Evolutionary conservation across 768 basidiomycete species (phyloP).

Genomic region (Hydnum rufescens): DNA sequence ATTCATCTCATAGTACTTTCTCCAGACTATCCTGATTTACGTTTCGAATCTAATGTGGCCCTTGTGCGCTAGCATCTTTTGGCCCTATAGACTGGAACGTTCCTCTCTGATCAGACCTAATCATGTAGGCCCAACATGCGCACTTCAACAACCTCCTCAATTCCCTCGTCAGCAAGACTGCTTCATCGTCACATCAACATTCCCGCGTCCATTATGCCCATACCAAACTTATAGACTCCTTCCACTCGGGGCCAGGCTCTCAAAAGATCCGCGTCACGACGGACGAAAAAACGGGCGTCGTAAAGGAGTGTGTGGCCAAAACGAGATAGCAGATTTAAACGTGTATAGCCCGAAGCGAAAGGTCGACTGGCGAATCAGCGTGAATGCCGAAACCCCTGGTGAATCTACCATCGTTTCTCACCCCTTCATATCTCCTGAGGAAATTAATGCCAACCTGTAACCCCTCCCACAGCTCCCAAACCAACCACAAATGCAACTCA

Average conservation of each 20-base stretch:
- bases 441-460: no score
- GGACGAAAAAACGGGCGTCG: slow-evolving; percentile 50
- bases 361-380: slow-evolving; percentile 87
- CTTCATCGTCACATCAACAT: slow-evolving; percentile 30
- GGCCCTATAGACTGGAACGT: slow-evolving; percentile 5
- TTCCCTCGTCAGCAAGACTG: slow-evolving; percentile 39
- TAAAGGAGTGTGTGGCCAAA: slow-evolving; percentile 58
- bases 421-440: neutral
- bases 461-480: slow-evolving; percentile 10
- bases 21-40: slow-evolving; percentile 39
- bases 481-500: slow-evolving; percentile 20
- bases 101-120: slow-evolving; percentile 20
- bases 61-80: slow-evolving; percentile 29
- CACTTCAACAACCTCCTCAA: slow-evolving; percentile 81
- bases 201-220: slow-evolving; percentile 52
- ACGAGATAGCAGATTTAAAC: slow-evolving; percentile 73
- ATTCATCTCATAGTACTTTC: slow-evolving; percentile 35
- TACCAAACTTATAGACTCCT: slow-evolving; percentile 57
- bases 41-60: slow-evolving; percentile 90
- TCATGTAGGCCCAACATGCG: slow-evolving; percentile 59
- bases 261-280: slow-evolving; percentile 69
- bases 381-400: slow-evolving; percentile 84
- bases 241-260: slow-evolving; percentile 28
- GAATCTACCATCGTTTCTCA: slow-evolving; percentile 14
- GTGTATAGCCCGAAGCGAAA: slow-evolving; percentile 60